Evolutionary conservation across 2,329 filamentous ascomycete species (phyloP), one percentile per base, ranked within the genome.

Genomic region (Phaeoacremonium minimum): DNA sequence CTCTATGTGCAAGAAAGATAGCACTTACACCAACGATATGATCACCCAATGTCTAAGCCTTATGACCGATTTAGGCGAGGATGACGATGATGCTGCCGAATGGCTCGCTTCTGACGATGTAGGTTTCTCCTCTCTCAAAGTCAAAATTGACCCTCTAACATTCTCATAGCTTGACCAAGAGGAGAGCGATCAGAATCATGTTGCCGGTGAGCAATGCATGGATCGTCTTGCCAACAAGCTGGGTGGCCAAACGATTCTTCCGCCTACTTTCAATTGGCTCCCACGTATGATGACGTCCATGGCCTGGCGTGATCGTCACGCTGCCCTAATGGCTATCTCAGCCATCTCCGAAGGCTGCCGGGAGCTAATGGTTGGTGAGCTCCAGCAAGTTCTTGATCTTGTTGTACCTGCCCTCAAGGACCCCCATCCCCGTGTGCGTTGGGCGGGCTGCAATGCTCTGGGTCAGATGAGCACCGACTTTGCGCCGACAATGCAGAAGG

Each of bases 401-500:
- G 91, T 98, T n/a, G 80, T 96, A 33, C 93, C 93, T 13, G 86
- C 91, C 22, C 74, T 98, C 22, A 82, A 84, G 51, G 91, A 98
- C 56, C 77, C 85, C 28, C 93, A 98, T 56, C 87, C 93, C 28
- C 87, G 93, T 56, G 93, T 98, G 37, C 84, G 91, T 52, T 98
- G 94, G 83, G 93, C 93, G 35, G 93, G 90, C 20, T 98, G 93
- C 70, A 97, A 98, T 56, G 93, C 93, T 29, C 76, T 98, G n/a
- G 93, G 93, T 18, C 93, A 98, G 63, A 98, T 98, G 93, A 97
- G 91, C 67, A 98, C 93, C 19, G 93, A 98, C 57, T 98, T 98
- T 60, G 91, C 94, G 11, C 90, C 90, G 11, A 94, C 86, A 9
- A 97, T 98, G 91, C 93, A 98, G 63, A 85, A 87, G 48, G 93